Evolutionary conservation across 192 early-diverging fungal genomes (phyloP), one percentile per base, ranked within the genome.

Genomic region (Entomortierella chlamydospora): DNA sequence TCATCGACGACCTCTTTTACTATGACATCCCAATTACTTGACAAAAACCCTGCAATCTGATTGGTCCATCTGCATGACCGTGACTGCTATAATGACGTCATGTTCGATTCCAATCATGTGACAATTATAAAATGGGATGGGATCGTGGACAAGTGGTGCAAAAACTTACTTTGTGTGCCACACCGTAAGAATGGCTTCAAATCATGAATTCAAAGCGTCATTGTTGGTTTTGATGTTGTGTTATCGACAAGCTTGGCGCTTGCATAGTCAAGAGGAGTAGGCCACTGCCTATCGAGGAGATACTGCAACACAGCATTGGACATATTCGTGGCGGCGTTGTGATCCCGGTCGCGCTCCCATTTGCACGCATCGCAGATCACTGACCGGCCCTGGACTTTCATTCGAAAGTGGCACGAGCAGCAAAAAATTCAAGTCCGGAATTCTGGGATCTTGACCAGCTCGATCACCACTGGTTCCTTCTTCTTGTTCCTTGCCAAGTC

Each of bases 281-380:
- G 58, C 41, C 58, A 43, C 41, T 60, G 58, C 5, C 58, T 18
- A 2, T 60, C 39, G 34, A 12, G 34, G 58, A 60, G 58, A 60
- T 43, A 60, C 41, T 60, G 58, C 39, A 60, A 43, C 41, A 60
- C 58, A 43, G 58, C 58, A 8, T 60, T 60, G 58, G 39, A 60
- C 58, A 60, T 60, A 60, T 60, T 60, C 25, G 58, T 60, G 58
- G 58, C 58, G 7, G 58, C 58, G 18, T 60, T 60, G 25, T 60
- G 39, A 39, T 60, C 58, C 34, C 58, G 34, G 58, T 60, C 58
- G 58, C 58, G 39, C 41, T 60, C 58, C 58, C 58, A 60, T 17
- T 26, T 43, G 41, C 41, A 60, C 58, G 42, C 58, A 29, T 60
- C 58, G 41, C 58, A 60, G 58, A 60, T 43, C 41, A 60, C 58